Percentiles rank a stretch among this genome's conserved stretches.
These are phyloP conservation scores for Diaporthe batatas DNA, from an alignment of 2,329 filamentous ascomycete species.

Conservation along the genomic window DNA sequence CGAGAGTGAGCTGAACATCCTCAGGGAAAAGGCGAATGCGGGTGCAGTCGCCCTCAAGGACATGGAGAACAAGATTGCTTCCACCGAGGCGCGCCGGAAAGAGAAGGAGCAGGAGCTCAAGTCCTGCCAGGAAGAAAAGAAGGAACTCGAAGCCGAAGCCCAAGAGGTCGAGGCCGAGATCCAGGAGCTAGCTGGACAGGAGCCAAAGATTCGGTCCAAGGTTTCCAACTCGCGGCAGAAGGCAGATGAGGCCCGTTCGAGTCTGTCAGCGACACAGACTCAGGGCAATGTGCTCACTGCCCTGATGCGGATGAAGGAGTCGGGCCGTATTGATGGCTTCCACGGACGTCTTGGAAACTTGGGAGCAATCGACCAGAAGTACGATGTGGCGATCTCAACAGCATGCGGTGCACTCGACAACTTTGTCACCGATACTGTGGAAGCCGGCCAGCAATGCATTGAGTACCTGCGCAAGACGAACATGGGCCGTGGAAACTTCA, in stretches of 20 bases:
- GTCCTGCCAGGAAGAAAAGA: conserved; percentile 79
- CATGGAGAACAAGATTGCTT: conserved; percentile 80
- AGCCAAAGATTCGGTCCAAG: conserved; percentile 85
- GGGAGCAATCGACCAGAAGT: conserved; percentile 91
- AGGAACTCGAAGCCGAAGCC: conserved; percentile 79
- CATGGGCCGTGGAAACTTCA: conserved; percentile 95
- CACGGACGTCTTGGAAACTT: conserved; percentile 95
- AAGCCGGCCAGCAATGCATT: conserved; percentile 97
- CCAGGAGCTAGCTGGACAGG: conserved; percentile 78
- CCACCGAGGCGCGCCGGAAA: conserved; percentile 78
- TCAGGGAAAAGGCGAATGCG: conserved; percentile 89
- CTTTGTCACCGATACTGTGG: conserved; percentile 96
- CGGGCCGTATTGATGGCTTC: conserved; percentile 96
- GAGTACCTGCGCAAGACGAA: conserved; percentile 98
- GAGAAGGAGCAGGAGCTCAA: conserved; percentile 82
- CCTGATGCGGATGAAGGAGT: conserved; percentile 94
- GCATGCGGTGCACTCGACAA: conserved; percentile 93
- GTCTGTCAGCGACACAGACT: conserved; percentile 89
- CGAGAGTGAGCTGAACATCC: conserved; percentile 92
- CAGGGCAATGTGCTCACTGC: conserved; percentile 93
- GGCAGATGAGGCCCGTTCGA: conserved; percentile 94
- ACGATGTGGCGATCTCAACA: conserved; percentile 98
- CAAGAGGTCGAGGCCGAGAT: conserved; percentile 79
- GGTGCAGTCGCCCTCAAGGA: conserved; percentile 88
- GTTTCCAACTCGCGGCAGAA: conserved; percentile 93